Base-by-base conservation (phyloP, 2,329 filamentous ascomycete species). In the Raffaelea albimanens region DNA sequence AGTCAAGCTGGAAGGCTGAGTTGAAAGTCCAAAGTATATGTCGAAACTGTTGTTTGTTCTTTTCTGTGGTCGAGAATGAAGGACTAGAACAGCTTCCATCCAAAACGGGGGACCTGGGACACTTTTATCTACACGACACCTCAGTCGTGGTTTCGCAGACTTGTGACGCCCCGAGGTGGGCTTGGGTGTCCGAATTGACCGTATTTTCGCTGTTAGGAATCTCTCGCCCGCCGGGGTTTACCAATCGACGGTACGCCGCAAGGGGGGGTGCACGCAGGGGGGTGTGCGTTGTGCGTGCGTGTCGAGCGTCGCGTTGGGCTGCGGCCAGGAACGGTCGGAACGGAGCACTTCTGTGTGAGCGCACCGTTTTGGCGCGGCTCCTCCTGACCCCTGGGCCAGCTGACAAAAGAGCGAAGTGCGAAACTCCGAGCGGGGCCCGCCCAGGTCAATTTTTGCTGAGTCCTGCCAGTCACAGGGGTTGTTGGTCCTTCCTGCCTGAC, bases 161-260 rank as follows among this genome's bases (percentile, higher is more conserved):
- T 21, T 41, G 13, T n/a, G n/a, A 38, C 33, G 13, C 21, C 20
- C 33, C 43, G 43, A 39, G 18, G 18, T 23, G n/a, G 19, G 29
- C 31, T 45, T 41, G 40, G 25, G 40, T 29, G 14, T 31, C 45
- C 45, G 45, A 47, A 43, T 43, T 33, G 5, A 47, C 45, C 45
- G 45, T 43, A 34, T n/a, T 33, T 39, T 38, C 22, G 21, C 25
- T 29, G 25, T 29, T 29, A 36, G 22, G 14, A n/a, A 31, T 14
- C 22, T 19, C 40, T 46, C 8, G 7, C 14, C 39, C 44, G 38
- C 38, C 44, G 45, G 40, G 33, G 21, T 34, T 46, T 46, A 45
- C 34, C n/a, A 40, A 19, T 43, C 20, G 19, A 16, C 21, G 23
- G 14, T 23, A 44, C 5, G 9, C n/a, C n/a, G n/a, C 16, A 18